A percentile compares a stretch with the other conserved stretches of the same genome.
These are phyloP conservation scores for Choiromyces venosus DNA, from an alignment of 495 filamentous ascomycete species.

Conservation along the genomic window DNA sequence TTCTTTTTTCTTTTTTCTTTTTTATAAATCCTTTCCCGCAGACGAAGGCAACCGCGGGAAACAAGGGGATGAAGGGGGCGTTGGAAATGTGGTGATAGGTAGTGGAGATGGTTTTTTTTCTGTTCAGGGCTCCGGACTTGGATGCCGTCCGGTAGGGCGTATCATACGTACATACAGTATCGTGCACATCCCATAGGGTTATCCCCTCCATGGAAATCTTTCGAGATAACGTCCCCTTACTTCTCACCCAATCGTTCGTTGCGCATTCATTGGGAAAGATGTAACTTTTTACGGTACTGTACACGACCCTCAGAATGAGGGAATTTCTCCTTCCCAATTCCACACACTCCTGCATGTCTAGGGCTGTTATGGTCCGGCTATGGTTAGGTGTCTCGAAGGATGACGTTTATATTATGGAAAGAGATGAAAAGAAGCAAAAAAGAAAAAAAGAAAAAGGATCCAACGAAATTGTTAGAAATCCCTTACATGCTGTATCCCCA, in stretches of 20 bases:
- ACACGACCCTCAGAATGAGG: slow-evolving; percentile 1
- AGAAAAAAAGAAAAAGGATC: neutral
- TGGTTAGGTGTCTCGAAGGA: neutral
- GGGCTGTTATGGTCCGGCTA: neutral
- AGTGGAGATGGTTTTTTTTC: neutral
- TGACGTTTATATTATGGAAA: neutral
- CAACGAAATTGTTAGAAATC: neutral
- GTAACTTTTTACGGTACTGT: neutral
- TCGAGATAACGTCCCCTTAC: neutral
- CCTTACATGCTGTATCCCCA: neutral
- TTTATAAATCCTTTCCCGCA: too few relatives aligned
- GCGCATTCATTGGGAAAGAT: neutral
- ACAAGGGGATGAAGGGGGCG: too few relatives aligned
- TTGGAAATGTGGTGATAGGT: neutral
- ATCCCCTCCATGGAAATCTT: neutral
- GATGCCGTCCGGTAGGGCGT: neutral
- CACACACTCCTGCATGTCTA: neutral
- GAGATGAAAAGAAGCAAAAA: neutral
- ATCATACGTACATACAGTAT: neutral
- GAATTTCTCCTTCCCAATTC: slow-evolving; percentile 1
- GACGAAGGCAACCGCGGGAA: neutral
- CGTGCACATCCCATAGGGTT: neutral
- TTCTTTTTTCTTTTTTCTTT: neutral
- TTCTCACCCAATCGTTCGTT: neutral
- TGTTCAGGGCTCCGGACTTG: neutral